These are phyloP conservation scores for Papiliotrema flavescens DNA, from an alignment of 1,284 basidiomycete species.

Conservation along the genomic window DNA sequence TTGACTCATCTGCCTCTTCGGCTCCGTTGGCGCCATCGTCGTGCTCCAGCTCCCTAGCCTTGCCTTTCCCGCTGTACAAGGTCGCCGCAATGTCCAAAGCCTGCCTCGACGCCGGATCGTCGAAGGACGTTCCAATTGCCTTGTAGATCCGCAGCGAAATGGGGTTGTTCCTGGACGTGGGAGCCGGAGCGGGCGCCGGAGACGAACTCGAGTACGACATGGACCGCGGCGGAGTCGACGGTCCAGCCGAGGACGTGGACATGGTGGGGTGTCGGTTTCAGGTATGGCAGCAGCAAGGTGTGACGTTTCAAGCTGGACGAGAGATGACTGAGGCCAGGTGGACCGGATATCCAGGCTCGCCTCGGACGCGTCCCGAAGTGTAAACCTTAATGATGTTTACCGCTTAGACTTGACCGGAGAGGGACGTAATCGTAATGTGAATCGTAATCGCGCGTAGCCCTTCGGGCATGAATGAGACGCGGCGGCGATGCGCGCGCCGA, in stretches of 20 bases:
- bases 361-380: background rate
- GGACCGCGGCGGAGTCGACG: conserved; percentile 5
- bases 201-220: conserved; percentile 6
- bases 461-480: no score
- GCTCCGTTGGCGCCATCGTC: conserved; percentile 12
- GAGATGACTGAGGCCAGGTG: no score
- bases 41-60: conserved; percentile 41
- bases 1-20: conserved; percentile 2
- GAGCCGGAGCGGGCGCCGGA: conserved; percentile 24
- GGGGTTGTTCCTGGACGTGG: conserved; percentile 53
- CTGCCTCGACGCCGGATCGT: conserved; percentile 72
- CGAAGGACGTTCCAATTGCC: conserved; percentile 72
- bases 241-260: background rate
- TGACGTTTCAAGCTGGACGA: background rate
- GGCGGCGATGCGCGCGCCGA: no score
- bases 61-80: conserved; percentile 56
- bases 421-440: no score
- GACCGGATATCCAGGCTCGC: no score
- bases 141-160: conserved; percentile 81
- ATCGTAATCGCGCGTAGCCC: no score
- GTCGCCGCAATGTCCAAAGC: conserved; percentile 78
- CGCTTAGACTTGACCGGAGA: background rate
- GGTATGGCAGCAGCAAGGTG: background rate
- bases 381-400: background rate
- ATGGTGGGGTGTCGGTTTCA: background rate